phyloP scores from a whole-genome alignment of 208 protist genomes.

The Trypanosoma rangeli region DNA sequence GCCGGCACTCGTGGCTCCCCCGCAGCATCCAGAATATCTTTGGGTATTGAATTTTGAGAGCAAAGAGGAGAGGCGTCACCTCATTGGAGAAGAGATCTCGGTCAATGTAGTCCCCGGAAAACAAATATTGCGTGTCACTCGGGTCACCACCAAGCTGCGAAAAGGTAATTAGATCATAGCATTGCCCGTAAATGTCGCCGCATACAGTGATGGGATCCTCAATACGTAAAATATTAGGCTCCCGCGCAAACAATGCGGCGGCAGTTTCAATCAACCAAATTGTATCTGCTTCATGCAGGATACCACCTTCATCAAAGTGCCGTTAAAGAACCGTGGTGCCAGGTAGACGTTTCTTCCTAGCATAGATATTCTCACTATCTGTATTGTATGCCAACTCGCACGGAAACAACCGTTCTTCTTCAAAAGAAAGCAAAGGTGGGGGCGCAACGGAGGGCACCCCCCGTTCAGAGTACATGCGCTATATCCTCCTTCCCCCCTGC shows the following conservation, averaged over 20 bases:
- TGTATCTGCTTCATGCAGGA: conserved; percentile 11
- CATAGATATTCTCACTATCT: not conserved
- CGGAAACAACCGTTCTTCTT: conserved; percentile 11
- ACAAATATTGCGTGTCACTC: conserved; percentile 94
- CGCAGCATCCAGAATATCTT: conserved; percentile 78
- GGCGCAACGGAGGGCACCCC: conserved; percentile 12
- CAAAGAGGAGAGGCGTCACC: conserved; percentile 66
- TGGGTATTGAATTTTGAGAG: conserved; percentile 73
- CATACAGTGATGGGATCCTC: conserved; percentile 83
- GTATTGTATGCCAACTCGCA: not conserved
- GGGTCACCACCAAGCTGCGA: conserved; percentile 55
- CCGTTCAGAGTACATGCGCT: conserved; percentile 12
- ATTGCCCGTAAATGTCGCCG: conserved; percentile 94
- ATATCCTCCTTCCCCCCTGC: not conserved
- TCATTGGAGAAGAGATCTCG: conserved; percentile 56
- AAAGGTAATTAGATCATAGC: conserved; percentile 86
- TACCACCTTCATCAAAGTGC: conserved; percentile 39
- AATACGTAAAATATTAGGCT: conserved; percentile 55
- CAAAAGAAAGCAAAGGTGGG: conserved; percentile 18
- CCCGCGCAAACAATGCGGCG: conserved; percentile 35
- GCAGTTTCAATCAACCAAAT: conserved; percentile 11
- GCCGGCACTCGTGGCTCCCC: conserved; percentile 92
- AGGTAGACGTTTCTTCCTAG: not conserved
- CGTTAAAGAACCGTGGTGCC: conserved; percentile 26
- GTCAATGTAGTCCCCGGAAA: conserved; percentile 97